Evolutionary conservation across 306 rosid species (phyloP), one percentile per base, ranked within the genome.

Genomic region (Sechiopsis laciniata): DNA sequence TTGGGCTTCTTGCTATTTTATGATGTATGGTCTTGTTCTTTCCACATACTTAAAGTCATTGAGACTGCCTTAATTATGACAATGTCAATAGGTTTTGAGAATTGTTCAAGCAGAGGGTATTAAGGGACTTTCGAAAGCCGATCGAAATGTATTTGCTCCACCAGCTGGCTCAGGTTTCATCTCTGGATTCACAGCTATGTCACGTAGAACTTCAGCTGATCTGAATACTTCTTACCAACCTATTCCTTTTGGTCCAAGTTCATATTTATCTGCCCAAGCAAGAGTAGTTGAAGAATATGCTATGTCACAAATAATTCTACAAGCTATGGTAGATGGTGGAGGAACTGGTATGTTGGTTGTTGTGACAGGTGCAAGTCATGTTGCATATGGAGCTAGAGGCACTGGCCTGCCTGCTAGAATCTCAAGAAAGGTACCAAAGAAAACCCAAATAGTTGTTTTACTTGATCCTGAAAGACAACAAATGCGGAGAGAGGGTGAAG

Each of bases 131-230:
- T 85, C 97, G 51, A 86, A 86, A 80, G 92, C 83, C 11, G 96
- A 94, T 76, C 95, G 90, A 62, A 87, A 84, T 82, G 3, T 75
- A 59, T 94, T 85, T 83, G 81, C 96, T 63, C 98, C 98, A 76
- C 98, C 98, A 57, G 91, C 94, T 37, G 98, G 98, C 80, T 94
- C 97, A 13, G 98, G 98, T 80, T 94, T 90, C 82, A 73, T 87
- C 68, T 88, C 97, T 6, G 98, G 97, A 75, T 87, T 84, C 79
- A 70, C 82, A 73, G 82, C 97, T 52, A 79, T 87, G 50, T 83
- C 97, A 7, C 89, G 85, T 16, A 84, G 88, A 78, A 75, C 82
- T 55, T 80, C 82, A 19, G 78, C 75, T 57, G 96, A 94, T 71
- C 55, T 69, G 69, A 79, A 80, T 80, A 83, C 74, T 37, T 37